Evolutionary conservation across 2,329 filamentous ascomycete genomes (phyloP), one percentile per base, ranked within the genome.

Genomic region (Penicillium sp.): DNA sequence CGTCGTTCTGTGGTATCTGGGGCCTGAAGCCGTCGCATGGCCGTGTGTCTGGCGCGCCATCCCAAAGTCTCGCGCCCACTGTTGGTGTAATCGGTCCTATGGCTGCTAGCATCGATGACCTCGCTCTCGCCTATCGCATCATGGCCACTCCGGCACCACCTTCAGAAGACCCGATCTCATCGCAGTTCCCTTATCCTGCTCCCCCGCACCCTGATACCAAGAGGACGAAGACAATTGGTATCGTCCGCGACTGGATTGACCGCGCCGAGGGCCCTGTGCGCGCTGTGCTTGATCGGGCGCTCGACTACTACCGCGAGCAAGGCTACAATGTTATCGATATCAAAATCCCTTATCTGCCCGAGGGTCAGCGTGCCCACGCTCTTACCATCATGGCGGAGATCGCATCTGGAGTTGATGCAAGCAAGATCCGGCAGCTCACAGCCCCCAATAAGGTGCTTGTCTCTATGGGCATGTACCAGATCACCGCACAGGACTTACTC

Each of bases 11-110:
- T 65, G 87, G 88, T 43, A 72, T 88, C 21, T 95, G 85, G 68
- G 88, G 88, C 2, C 75, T 95, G 51, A 95, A 95, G 68, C 75
- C 87, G 1, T 83, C 81, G 0, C 85, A 93, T 63, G 79, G 84
- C 61, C 83, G 88, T 33, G 78, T 86, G 6, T 78, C 78, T 38
- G 74, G 54, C 43, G 72, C 74, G 3, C 85, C 85, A 0, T 77
- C 80, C 1, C 68, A 74, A 13, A 79, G 79, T 51, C 74, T 81
- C 45, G 78, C 78, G 24, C 74, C 76, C 31, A 84, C 79, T 0
- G 82, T 81, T 31, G 80, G 78, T 49, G 84, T 93, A 15, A 74
- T 80, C 6, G 87, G 88, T 0, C 89, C 90, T 7, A 78, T 95
- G 61, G 85, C 87, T 15, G 77, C 81, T 42, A 91, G 78, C 48